A percentile compares a stretch with the other conserved stretches of the same genome.
Evolutionary conservation across 257 asterid species (phyloP).

Genomic region (Solanum pimpinellifolium): DNA sequence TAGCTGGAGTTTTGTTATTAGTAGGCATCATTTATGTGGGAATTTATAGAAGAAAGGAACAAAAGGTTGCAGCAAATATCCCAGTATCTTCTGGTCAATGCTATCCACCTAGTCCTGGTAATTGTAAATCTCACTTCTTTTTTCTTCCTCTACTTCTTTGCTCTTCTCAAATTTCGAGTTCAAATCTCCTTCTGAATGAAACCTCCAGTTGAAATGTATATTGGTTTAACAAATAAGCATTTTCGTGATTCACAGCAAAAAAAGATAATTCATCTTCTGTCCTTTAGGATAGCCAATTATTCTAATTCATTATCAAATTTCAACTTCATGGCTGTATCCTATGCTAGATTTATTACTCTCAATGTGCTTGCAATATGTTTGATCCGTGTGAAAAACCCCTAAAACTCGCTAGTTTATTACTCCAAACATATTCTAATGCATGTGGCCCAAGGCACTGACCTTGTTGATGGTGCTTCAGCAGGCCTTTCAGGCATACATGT

Average conservation of each 20-base stretch:
- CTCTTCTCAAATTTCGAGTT: not conserved
- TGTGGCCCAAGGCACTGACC: not conserved
- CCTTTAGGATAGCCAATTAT: not conserved
- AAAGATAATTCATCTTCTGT: not conserved
- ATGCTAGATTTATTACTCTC: not conserved
- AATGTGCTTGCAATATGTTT: no score
- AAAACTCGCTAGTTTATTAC: not conserved
- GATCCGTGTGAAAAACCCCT: no score
- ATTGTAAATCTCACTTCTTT: not conserved
- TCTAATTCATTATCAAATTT: not conserved
- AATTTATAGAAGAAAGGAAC: conserved; percentile 33
- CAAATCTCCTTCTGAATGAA: not conserved
- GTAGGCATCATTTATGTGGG: conserved; percentile 37
- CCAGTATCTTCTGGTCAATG: conserved; percentile 30
- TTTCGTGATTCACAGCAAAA: not conserved
- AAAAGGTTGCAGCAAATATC: conserved; percentile 20
- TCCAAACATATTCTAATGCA: not conserved
- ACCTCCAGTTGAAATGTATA: not conserved
- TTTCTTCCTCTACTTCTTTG: not conserved
- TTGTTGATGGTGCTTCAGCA: conserved; percentile 34
- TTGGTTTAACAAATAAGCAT: not conserved
- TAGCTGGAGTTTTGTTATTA: conserved; percentile 27
- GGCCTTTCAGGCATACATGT: conserved; percentile 53
- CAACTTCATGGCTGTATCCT: not conserved
- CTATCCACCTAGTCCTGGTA: conserved; percentile 18